A percentile compares a stretch with the other conserved stretches of the same genome.
These are phyloP conservation scores for Mycena haematopus DNA, from an alignment of 768 basidiomycete genomes.

Conservation along the genomic window DNA sequence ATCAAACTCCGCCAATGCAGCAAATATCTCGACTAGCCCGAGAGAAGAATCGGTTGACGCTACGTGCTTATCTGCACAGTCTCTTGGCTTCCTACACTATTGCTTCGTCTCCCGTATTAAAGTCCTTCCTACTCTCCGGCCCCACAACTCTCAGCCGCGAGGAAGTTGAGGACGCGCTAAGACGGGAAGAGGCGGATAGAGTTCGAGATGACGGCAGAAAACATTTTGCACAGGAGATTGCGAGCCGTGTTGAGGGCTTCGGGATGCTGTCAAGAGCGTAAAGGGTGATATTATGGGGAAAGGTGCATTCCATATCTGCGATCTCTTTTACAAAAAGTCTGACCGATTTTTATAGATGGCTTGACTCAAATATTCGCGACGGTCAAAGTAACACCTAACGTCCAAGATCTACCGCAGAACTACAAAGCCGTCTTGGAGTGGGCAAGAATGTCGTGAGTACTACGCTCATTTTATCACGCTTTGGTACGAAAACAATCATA, in stretches of 20 bases:
- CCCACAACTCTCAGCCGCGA: constrained; percentile 70
- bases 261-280: constrained; percentile 83
- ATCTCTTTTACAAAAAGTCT: background rate
- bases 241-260: constrained; percentile 84
- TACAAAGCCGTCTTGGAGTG: constrained; percentile 94
- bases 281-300: constrained; percentile 93
- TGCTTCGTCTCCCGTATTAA: constrained; percentile 86
- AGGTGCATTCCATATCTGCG: constrained; percentile 48
- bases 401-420: constrained; percentile 79
- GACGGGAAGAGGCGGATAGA: constrained; percentile 88
- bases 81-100: constrained; percentile 74
- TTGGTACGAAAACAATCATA: constrained; percentile 39
- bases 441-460: constrained; percentile 92
- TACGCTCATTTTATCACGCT: background rate
- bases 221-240: constrained; percentile 87
- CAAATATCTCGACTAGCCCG: constrained; percentile 66
- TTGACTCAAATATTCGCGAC: constrained; percentile 87
- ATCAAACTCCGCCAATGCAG: constrained; percentile 32
- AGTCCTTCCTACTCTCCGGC: constrained; percentile 82
- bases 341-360: constrained; percentile 63
- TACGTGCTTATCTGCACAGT: constrained; percentile 89
- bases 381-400: constrained; percentile 80
- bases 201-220: constrained; percentile 87
- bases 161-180: constrained; percentile 80
- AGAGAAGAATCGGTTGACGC: constrained; percentile 94